Evolutionary conservation across 1,284 basidiomycete genomes (phyloP).

Genomic region (Microbotryomycetes sp.): DNA sequence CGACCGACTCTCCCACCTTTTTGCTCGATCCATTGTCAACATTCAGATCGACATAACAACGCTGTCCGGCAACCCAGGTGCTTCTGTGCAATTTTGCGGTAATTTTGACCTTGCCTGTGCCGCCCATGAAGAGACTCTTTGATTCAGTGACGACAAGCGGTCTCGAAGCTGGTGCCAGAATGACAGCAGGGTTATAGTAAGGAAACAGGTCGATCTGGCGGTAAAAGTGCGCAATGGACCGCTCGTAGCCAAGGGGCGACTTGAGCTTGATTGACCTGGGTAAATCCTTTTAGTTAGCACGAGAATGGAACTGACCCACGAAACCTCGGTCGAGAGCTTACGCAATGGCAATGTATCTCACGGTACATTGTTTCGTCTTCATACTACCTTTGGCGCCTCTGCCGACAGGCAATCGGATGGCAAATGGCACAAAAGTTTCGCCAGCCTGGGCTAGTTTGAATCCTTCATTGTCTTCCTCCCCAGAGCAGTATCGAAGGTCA

Average conservation of each 20-base stretch:
- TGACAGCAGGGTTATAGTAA: constrained; percentile 57
- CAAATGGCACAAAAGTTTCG: constrained; percentile 65
- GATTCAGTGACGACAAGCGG: constrained; percentile 57
- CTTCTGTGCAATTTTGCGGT: constrained; percentile 65
- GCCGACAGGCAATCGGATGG: constrained; percentile 62
- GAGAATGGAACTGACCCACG: constrained; percentile 9
- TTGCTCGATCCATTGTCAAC: constrained; percentile 69
- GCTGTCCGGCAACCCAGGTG: constrained; percentile 80
- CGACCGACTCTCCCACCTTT: too few species aligned
- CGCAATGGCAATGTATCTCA: constrained; percentile 79
- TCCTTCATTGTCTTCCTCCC: constrained; percentile 59
- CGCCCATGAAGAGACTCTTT: constrained; percentile 55
- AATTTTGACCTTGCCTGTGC: constrained; percentile 61
- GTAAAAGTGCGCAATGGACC: constrained; percentile 88
- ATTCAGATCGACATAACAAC: constrained; percentile 62
- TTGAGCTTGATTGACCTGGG: constrained; percentile 68
- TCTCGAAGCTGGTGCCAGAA: constrained; percentile 56
- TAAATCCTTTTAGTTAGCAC: constrained; percentile 31
- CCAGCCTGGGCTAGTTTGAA: constrained; percentile 54
- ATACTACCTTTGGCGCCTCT: constrained; percentile 66
- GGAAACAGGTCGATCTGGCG: constrained; percentile 77
- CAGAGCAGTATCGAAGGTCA: constrained; percentile 46
- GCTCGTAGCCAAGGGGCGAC: constrained; percentile 53
- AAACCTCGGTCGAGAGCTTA: constrained; percentile 42
- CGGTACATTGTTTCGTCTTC: constrained; percentile 53